Conservation (phyloP, 257 asterid genomes). For the Nicotiana paniculata region DNA sequence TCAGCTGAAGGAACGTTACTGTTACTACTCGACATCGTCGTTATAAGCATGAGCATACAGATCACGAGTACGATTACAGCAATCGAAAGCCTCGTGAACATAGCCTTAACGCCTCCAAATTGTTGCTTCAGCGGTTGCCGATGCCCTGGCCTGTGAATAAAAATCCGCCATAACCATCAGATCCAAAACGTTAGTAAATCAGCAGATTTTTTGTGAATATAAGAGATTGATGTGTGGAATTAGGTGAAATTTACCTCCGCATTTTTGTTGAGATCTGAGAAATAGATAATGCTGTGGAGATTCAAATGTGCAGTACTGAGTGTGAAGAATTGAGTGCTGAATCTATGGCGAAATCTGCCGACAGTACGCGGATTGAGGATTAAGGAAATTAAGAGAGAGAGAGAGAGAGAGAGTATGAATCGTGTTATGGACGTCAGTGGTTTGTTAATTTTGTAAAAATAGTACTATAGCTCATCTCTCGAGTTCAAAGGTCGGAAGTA, state of each 20-base stretch:
- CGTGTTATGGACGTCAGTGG: not conserved
- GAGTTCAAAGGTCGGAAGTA: too few relatives aligned
- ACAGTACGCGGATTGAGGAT: not conserved
- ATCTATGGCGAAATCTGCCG: not conserved
- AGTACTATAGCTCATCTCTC: too few relatives aligned
- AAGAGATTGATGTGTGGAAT: not conserved
- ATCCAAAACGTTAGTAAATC: slow-evolving; percentile 15
- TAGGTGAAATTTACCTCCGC: slow-evolving; percentile 35
- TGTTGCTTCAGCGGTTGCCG: slow-evolving; percentile 72
- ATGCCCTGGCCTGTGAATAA: slow-evolving; percentile 40
- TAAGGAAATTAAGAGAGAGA: not conserved
- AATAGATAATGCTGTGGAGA: not conserved
- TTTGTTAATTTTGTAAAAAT: not conserved
- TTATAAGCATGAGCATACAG: slow-evolving; percentile 51
- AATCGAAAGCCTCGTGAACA: slow-evolving; percentile 65
- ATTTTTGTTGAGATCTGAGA: slow-evolving; percentile 16
- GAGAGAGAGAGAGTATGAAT: not conserved
- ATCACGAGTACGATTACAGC: slow-evolving; percentile 64
- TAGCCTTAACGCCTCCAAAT: slow-evolving; percentile 48
- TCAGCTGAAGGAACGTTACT: slow-evolving; percentile 34
- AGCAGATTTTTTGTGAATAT: not conserved
- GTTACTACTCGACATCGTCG: slow-evolving; percentile 38
- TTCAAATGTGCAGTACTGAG: not conserved
- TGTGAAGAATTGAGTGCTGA: not conserved
- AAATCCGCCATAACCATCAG: slow-evolving; percentile 15